phyloP scores from a whole-genome alignment of 164 flowering plant species.

The Macadamia integrifolia region DNA sequence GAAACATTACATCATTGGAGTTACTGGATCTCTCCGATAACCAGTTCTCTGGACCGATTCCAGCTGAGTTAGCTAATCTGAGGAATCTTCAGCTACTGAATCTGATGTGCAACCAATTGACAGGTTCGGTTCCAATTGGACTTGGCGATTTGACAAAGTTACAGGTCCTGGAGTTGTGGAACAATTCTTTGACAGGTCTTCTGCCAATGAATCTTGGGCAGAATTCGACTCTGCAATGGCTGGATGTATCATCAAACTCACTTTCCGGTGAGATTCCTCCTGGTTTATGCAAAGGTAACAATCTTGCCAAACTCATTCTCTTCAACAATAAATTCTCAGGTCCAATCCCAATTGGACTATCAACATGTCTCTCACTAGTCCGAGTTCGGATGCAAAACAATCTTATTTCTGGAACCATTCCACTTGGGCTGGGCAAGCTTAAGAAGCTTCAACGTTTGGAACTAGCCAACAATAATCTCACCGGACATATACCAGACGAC shows the following conservation, averaged over 20 bases:
- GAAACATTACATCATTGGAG: constrained; percentile 44
- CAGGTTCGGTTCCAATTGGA: constrained; percentile 58
- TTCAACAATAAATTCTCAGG: constrained; percentile 88
- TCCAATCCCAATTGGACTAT: constrained; percentile 49
- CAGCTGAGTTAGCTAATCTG: constrained; percentile 48
- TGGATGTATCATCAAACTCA: constrained; percentile 82
- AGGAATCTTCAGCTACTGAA: constrained; percentile 65
- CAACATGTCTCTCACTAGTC: constrained; percentile 58
- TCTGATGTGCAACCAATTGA: constrained; percentile 67
- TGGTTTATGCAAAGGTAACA: constrained; percentile 52
- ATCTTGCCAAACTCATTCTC: constrained; percentile 85
- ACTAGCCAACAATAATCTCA: constrained; percentile 66
- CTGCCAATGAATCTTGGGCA: constrained; percentile 69
- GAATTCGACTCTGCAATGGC: constrained; percentile 70
- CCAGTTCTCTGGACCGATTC: constrained; percentile 58
- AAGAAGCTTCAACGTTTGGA: constrained; percentile 70
- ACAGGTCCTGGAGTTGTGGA: constrained; percentile 85
- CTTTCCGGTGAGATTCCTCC: constrained; percentile 73
- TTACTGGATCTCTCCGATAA: constrained; percentile 81
- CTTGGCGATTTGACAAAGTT: constrained; percentile 44
- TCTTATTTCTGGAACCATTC: constrained; percentile 64
- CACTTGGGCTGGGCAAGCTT: constrained; percentile 71
- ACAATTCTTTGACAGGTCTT: constrained; percentile 75
- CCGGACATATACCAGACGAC: constrained; percentile 73
- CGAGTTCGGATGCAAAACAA: constrained; percentile 84